phyloP scores from a whole-genome alignment of 2,329 filamentous ascomycete species.

The Westerdykella aurantiaca region DNA sequence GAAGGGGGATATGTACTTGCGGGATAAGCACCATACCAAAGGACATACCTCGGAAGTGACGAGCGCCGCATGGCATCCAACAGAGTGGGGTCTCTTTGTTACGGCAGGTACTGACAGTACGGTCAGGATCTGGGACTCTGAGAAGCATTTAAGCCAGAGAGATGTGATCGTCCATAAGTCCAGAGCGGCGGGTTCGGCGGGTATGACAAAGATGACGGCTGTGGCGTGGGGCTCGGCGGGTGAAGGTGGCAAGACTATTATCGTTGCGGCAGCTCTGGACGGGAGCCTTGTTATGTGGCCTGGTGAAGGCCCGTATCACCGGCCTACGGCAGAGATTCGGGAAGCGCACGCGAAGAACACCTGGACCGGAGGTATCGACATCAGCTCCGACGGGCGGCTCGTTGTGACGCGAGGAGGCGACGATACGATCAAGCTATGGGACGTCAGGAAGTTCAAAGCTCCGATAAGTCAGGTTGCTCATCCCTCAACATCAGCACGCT shows the following conservation, averaged over 20 bases:
- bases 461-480: conserved; percentile 76
- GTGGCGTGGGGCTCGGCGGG: conserved; percentile 76
- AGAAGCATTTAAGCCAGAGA: conserved; percentile 81
- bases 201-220: conserved; percentile 87
- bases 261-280: conserved; percentile 80
- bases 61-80: conserved; percentile 84
- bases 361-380: conserved; percentile 88
- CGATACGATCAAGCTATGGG: conserved; percentile 91
- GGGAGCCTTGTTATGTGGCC: conserved; percentile 88
- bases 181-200: conserved; percentile 77
- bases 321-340: conserved; percentile 75
- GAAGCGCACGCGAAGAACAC: conserved; percentile 77
- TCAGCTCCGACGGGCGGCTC: conserved; percentile 85
- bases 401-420: conserved; percentile 89
- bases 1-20: conserved; percentile 97
- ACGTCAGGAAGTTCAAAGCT: conserved; percentile 89
- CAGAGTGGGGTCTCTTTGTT: conserved; percentile 74
- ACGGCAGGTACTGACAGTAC: conserved; percentile 95
- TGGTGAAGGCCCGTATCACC: conserved; percentile 77
- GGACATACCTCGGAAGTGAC: conserved; percentile 91
- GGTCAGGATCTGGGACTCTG: conserved; percentile 93
- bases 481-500: conserved; percentile 75
- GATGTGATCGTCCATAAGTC: conserved; percentile 96
- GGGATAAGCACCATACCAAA: conserved; percentile 97
- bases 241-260: conserved; percentile 70